Evolutionary conservation across 805 yeast species (phyloP), one percentile per base, ranked within the genome.

Genomic region (Candida ulmi): DNA sequence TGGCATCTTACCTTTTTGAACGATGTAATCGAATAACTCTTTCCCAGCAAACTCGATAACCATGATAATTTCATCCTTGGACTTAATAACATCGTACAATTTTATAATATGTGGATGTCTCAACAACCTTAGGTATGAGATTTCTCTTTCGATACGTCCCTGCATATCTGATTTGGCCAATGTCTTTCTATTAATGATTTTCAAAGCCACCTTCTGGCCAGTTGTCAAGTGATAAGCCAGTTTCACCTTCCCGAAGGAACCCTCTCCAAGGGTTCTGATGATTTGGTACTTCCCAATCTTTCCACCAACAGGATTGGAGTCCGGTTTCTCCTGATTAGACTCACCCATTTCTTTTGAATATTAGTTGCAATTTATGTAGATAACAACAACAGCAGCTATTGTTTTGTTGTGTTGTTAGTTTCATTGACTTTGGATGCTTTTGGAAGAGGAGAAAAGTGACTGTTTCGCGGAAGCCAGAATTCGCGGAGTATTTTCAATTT

Each of bases 41-140:
- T 87, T 87, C n/a, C 95, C 95, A 1, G 97, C 98, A 58, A 76
- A 91, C 64, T 91, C 98, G 55, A 91, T 88, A 21, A 91, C 98
- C 96, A 91, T 91, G 54, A 91, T 85, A 51, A 91, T 91, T 57
- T 91, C 98, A 52, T 91, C 96, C 53, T 86, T 86, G 32, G 95
- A 84, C 62, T 90, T 90, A 60, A 91, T 90, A 33, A 91, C 98
- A 61, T 91, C 98, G 64, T 88, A 90, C 37, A 91, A 70, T 63
- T 91, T 91, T 66, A 91, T 91, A 62, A 91, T 91, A 62, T 91
- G 98, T 4, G 96, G 97, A 63, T 91, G 98, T 61, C 96, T 78
- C 44, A 91, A 70, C 41, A 91, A 69, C 40, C 97, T 69, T 48
- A 91, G 69, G 59, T 91, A 91, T 11, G 95, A 82, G 38, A 91